phyloP scores from a whole-genome alignment of 2,329 filamentous ascomycete genomes.

The Monilinia aucupariae region DNA sequence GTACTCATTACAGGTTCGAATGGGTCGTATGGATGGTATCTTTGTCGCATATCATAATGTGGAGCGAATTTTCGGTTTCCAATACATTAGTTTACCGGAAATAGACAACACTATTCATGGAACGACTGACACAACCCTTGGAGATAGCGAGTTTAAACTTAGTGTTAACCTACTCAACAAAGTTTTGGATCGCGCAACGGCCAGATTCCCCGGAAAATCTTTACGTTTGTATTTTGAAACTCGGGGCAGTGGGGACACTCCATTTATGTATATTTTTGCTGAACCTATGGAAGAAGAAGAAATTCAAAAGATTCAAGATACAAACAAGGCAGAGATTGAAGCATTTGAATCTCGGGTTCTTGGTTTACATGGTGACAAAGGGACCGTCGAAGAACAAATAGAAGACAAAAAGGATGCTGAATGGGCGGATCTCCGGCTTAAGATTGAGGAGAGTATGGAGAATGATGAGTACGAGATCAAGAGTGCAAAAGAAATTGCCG shows the following conservation, averaged over 20 bases:
- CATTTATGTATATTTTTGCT: conserved; percentile 84
- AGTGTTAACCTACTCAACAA: conserved; percentile 77
- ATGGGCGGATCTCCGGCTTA: conserved; percentile 33
- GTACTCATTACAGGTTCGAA: conserved; percentile 91
- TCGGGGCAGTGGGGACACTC: conserved; percentile 43
- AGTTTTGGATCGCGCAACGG: conserved; percentile 67
- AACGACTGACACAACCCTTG: conserved; percentile 58
- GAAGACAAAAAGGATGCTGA: conserved; percentile 28
- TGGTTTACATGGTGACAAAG: conserved; percentile 42
- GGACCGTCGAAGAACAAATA: conserved; percentile 10
- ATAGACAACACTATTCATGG: conserved; percentile 92
- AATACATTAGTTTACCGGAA: conserved; percentile 80
- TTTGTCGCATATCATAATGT: conserved; percentile 97
- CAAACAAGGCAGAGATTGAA: conserved; percentile 58
- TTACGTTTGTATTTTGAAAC: conserved; percentile 81
- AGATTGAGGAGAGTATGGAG: conserved; percentile 34
- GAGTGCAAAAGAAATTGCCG: conserved; percentile 18
- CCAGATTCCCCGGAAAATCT: conserved; percentile 68
- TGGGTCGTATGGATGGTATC: conserved; percentile 98
- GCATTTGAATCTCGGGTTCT: conserved; percentile 62
- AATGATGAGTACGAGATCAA: conserved; percentile 30
- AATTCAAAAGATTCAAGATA: conserved; percentile 68
- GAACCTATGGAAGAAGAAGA: conserved; percentile 72
- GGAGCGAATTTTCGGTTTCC: conserved; percentile 92
- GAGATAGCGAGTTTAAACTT: conserved; percentile 78